Percentiles rank a stretch among this genome's conserved stretches.
Evolutionary conservation across 768 basidiomycete genomes (phyloP).

Genomic region (Macrolepiota dolichaula): DNA sequence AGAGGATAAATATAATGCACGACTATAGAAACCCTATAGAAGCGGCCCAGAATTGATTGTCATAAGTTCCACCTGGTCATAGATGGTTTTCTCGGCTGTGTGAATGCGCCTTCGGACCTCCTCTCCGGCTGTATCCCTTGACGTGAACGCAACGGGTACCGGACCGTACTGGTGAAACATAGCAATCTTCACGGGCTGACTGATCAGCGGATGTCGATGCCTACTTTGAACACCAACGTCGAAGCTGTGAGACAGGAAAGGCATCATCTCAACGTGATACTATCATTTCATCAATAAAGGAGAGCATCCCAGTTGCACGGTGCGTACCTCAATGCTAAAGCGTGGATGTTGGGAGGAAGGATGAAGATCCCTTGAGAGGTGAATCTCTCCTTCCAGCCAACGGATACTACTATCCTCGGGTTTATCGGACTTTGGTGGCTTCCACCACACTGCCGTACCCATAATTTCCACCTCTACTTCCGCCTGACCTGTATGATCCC

Average conservation of each 20-base stretch:
- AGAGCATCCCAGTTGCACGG: neutral
- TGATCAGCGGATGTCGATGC: neutral
- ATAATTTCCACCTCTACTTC: constrained; percentile 5
- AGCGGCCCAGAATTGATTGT: too few relatives aligned
- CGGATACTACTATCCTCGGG: constrained; percentile 1
- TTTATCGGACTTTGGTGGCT: constrained; percentile 9
- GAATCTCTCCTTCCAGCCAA: constrained; percentile 21
- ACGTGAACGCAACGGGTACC: constrained; percentile 6
- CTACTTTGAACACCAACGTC: too few relatives aligned
- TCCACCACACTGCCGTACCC: constrained; percentile 17
- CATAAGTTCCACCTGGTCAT: too few relatives aligned
- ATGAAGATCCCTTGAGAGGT: constrained; percentile 15
- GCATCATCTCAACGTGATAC: constrained; percentile 17
- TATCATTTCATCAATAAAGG: neutral
- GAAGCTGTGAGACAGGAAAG: constrained; percentile 4
- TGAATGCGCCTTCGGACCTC: neutral
- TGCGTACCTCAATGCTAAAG: constrained; percentile 16
- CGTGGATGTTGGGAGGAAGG: constrained; percentile 13
- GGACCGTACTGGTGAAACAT: constrained; percentile 14
- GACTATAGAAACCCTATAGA: too few relatives aligned
- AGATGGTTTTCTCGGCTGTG: neutral
- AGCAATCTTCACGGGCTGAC: constrained; percentile 12
- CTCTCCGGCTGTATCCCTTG: neutral
- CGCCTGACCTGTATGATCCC: neutral
- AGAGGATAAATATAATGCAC: too few relatives aligned